These are phyloP conservation scores for Pontederia crassipes DNA, from an alignment of 176 grass and related monocot species.

Conservation along the genomic window DNA sequence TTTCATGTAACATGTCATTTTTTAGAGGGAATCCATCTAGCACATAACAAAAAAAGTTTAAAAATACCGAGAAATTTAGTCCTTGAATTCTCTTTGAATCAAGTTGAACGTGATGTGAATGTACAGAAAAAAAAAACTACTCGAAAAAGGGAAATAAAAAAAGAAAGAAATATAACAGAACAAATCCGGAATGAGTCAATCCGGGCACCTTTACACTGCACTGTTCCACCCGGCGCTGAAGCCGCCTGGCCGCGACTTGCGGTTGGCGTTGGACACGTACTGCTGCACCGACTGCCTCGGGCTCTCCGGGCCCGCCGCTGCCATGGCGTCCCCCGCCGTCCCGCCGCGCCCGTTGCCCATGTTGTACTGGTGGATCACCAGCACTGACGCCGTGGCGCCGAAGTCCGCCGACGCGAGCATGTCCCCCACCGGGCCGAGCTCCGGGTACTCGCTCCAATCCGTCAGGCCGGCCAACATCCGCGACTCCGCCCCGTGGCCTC, in stretches of 20 bases:
- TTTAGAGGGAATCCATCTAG: too few relatives aligned
- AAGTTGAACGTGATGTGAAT: too few relatives aligned
- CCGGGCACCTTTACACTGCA: not conserved
- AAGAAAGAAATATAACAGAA: not conserved
- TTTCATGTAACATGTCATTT: too few relatives aligned
- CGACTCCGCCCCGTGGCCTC: conserved; percentile 12
- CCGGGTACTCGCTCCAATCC: conserved; percentile 16
- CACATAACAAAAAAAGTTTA: too few relatives aligned
- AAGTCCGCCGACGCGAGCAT: conserved; percentile 8
- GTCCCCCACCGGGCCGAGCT: conserved; percentile 10
- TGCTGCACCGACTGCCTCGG: not conserved
- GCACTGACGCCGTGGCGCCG: not conserved
- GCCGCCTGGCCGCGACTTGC: not conserved
- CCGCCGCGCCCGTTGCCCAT: not conserved
- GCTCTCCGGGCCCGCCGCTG: not conserved
- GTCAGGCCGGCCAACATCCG: not conserved
- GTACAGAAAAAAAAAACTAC: too few relatives aligned
- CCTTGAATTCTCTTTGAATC: too few relatives aligned
- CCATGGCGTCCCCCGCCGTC: not conserved
- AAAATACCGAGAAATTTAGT: too few relatives aligned
- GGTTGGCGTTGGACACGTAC: conserved; percentile 1
- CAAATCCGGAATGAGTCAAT: not conserved
- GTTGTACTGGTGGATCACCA: conserved; percentile 13
- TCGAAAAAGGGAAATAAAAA: not conserved
- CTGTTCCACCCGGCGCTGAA: not conserved